These are phyloP conservation scores for Conringia planisiliqua DNA, from an alignment of 345 rosid species.

Conservation along the genomic window DNA sequence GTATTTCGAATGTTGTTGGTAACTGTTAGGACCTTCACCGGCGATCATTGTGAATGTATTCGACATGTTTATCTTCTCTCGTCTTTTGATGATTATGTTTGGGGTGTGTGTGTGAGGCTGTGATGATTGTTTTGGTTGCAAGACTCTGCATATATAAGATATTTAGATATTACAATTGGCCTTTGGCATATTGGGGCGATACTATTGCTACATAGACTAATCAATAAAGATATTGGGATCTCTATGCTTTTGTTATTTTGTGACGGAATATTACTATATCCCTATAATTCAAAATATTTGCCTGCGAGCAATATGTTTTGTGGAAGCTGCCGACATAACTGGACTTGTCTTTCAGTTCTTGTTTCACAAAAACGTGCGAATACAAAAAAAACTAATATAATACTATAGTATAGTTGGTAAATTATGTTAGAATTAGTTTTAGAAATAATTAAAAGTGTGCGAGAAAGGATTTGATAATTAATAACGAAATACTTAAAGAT, in stretches of 20 bases:
- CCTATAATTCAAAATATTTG: too few relatives aligned
- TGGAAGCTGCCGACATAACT: too few relatives aligned
- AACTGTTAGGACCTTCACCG: constrained; percentile 19
- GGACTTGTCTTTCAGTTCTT: background rate
- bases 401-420: too few relatives aligned
- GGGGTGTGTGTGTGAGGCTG: background rate
- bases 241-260: background rate
- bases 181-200: background rate
- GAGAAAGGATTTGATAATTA: too few relatives aligned
- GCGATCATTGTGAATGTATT: constrained; percentile 7
- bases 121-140: background rate
- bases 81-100: background rate
- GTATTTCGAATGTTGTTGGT: constrained; percentile 15
- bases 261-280: background rate
- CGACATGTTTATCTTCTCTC: constrained; percentile 7
- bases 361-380: too few relatives aligned
- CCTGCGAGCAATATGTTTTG: too few relatives aligned
- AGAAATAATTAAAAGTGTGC: too few relatives aligned
- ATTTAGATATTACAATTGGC: background rate
- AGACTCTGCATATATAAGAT: background rate
- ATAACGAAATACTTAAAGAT: too few relatives aligned
- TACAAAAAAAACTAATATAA: too few relatives aligned
- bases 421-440: too few relatives aligned
- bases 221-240: background rate
- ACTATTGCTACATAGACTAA: background rate